Percentiles rank a stretch among this genome's conserved stretches.
phyloP scores from a whole-genome alignment of 352 stramenopile genomes.

The Phytopythium chamaehyphon region DNA sequence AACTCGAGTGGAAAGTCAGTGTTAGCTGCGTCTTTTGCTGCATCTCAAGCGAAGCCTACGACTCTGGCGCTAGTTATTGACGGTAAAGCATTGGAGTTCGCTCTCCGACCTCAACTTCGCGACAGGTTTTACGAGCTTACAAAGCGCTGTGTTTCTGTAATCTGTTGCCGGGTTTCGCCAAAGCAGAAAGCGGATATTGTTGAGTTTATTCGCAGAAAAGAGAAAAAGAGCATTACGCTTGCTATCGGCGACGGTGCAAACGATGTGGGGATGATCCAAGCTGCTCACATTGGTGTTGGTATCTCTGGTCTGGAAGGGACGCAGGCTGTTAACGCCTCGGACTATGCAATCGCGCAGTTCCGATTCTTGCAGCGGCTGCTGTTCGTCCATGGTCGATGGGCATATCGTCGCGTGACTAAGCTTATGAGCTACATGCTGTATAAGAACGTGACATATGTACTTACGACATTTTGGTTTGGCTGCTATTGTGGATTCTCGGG shows the following conservation, averaged over 20 bases:
- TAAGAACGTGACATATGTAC: constrained; percentile 90
- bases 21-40: background rate
- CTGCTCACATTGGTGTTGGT: constrained; percentile 89
- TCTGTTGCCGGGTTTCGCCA: constrained; percentile 85
- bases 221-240: constrained; percentile 78
- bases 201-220: constrained; percentile 64
- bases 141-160: constrained; percentile 71
- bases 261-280: constrained; percentile 95
- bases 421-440: constrained; percentile 95
- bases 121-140: constrained; percentile 67
- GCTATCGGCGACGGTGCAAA: constrained; percentile 96
- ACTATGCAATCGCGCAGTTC: constrained; percentile 94
- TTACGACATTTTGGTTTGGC: constrained; percentile 85
- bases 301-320: constrained; percentile 91
- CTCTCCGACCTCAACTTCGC: constrained; percentile 42
- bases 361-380: constrained; percentile 90
- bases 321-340: constrained; percentile 91
- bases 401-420: constrained; percentile 90
- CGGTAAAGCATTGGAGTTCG: constrained; percentile 84
- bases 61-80: constrained; percentile 90
- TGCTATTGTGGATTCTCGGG: constrained; percentile 75
- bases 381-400: constrained; percentile 91
- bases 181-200: constrained; percentile 88
- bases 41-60: background rate
- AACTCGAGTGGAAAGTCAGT: background rate